Conservation (phyloP, 768 basidiomycete species). For the Termitomyces sp. region DNA sequence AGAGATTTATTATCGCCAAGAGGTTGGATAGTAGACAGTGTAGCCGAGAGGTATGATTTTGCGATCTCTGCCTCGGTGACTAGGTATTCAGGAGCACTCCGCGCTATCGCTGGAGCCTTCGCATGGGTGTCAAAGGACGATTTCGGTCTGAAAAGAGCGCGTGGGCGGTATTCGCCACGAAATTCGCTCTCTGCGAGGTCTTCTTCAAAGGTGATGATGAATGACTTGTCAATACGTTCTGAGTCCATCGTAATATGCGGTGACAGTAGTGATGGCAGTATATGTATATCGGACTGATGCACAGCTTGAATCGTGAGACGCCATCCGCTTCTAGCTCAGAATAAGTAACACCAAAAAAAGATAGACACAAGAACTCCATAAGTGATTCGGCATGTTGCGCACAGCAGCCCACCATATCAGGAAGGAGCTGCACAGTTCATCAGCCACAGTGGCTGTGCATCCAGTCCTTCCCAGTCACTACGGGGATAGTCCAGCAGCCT, state of each 20-base stretch:
- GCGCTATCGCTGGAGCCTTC: background rate
- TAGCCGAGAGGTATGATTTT: constrained; percentile 17
- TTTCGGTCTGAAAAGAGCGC: constrained; percentile 7
- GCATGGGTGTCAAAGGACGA: background rate
- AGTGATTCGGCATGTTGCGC: constrained; percentile 5
- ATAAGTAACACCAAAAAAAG: background rate
- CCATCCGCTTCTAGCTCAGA: background rate
- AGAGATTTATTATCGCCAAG: constrained; percentile 15
- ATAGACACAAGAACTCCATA: background rate
- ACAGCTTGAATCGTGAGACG: background rate
- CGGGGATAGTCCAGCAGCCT: constrained; percentile 18
- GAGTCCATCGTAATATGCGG: constrained; percentile 3
- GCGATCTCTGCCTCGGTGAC: constrained; percentile 18
- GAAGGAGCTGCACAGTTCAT: constrained; percentile 32
- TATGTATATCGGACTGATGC: background rate
- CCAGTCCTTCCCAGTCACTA: constrained; percentile 2
- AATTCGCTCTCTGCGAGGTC: constrained; percentile 7
- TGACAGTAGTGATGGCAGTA: background rate
- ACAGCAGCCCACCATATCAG: constrained; percentile 6
- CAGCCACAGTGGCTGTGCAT: constrained; percentile 42
- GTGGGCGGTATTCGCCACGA: constrained; percentile 6
- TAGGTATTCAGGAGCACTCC: constrained; percentile 6
- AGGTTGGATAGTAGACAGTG: constrained; percentile 16
- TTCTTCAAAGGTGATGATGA: constrained; percentile 16
- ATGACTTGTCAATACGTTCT: constrained; percentile 1